These are phyloP conservation scores for Nothophoma quercina DNA, from an alignment of 2,329 filamentous ascomycete species.

Conservation along the genomic window DNA sequence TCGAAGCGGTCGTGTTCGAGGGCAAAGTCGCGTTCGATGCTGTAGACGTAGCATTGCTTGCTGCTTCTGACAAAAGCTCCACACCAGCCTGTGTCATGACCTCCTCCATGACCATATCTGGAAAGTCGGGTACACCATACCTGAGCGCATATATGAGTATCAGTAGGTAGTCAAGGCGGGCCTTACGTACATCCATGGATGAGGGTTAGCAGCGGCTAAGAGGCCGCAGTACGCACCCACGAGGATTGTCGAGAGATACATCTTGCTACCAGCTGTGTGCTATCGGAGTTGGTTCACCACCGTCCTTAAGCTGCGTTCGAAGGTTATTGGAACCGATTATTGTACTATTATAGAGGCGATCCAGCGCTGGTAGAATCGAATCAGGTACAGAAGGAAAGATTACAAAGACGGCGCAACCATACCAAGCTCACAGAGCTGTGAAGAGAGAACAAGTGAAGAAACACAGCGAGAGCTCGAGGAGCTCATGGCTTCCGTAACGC, in stretches of 20 bases:
- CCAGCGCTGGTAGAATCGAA: slow-evolving; percentile 27
- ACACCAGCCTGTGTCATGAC: slow-evolving; percentile 35
- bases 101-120: slow-evolving; percentile 38
- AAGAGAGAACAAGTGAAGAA: neutral
- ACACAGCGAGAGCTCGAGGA: neutral
- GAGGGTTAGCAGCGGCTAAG: slow-evolving; percentile 26
- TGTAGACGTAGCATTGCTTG: slow-evolving; percentile 24
- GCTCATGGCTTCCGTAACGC: slow-evolving; percentile 5
- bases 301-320: neutral
- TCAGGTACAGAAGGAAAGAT: slow-evolving; percentile 3
- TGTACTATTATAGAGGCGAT: slow-evolving; percentile 25
- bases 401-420: slow-evolving; percentile 5
- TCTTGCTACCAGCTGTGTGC: slow-evolving; percentile 8
- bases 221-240: slow-evolving; percentile 32
- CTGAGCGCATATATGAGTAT: no score
- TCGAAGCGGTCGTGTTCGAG: slow-evolving; percentile 22
- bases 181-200: slow-evolving; percentile 47
- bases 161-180: no score
- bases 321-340: slow-evolving; percentile 16
- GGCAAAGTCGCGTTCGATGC: slow-evolving; percentile 22
- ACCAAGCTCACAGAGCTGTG: slow-evolving; percentile 11
- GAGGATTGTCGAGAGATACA: slow-evolving; percentile 32
- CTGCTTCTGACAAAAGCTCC: slow-evolving; percentile 20
- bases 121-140: slow-evolving; percentile 41
- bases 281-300: neutral